These are phyloP conservation scores for Rhizopus stolonifer DNA, from an alignment of 371 early-diverging fungal species.

Conservation along the genomic window DNA sequence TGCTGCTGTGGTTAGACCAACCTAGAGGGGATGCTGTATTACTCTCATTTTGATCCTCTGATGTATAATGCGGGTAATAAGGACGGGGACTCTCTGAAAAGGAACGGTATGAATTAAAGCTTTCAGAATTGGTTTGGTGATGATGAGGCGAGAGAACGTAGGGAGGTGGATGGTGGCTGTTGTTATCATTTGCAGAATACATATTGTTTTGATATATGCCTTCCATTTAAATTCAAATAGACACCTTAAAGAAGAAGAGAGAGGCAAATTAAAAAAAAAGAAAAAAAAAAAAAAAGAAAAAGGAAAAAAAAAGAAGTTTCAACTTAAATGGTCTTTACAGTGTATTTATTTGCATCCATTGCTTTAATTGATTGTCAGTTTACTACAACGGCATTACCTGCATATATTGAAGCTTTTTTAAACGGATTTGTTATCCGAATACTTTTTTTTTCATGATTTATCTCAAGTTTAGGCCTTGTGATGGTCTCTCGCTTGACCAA, in stretches of 20 bases:
- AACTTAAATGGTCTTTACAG: background rate
- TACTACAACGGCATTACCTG: constrained; percentile 34
- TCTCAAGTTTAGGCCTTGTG: background rate
- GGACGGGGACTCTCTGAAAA: constrained; percentile 1
- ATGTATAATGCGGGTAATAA: background rate
- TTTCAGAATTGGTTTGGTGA: constrained; percentile 15
- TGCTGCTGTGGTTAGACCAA: background rate
- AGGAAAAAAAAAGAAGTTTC: constrained; percentile 6
- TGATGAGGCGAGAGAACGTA: constrained; percentile 26
- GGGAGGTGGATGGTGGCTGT: constrained; percentile 18
- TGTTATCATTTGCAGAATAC: constrained; percentile 14
- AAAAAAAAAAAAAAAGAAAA: constrained; percentile 1
- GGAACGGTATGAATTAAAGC: background rate
- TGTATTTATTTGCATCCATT: background rate
- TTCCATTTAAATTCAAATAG: no score
- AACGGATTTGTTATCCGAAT: constrained; percentile 2
- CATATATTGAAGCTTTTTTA: constrained; percentile 26
- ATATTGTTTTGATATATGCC: constrained; percentile 38
- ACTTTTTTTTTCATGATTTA: background rate
- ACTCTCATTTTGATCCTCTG: background rate
- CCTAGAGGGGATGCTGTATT: background rate
- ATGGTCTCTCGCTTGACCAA: background rate
- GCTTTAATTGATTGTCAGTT: constrained; percentile 26
- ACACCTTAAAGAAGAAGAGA: background rate
- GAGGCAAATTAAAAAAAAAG: background rate